Evolutionary conservation across 2,329 filamentous ascomycete species (phyloP), one percentile per base, ranked within the genome.

Genomic region (Capronia americana): DNA sequence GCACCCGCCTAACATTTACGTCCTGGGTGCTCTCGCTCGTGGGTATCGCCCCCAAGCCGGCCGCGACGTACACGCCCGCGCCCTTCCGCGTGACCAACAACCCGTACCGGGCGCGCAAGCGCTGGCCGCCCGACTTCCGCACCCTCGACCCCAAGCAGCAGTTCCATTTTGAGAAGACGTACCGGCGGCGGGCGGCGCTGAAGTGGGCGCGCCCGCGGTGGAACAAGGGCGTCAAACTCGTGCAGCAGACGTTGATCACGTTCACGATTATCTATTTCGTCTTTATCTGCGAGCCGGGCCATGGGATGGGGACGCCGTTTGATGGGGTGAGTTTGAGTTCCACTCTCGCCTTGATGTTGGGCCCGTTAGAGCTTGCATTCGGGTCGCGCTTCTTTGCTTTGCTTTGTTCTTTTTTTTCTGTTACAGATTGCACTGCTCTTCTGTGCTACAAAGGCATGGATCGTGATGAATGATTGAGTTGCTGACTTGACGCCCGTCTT

Each of bases 81-180:
- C 67, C 70, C n/a, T 70, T 73, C 61, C 71, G 64, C 55, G 66
- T 69, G 58, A 66, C 67, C 62, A 83, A 81, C 70, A 88, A 87
- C 71, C 85, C 84, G 24, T 88, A 85, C 78, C 82, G 80, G 69
- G 85, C 85, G 44, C 87, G 88, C 76, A 85, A 85, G 66, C 78
- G 80, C 76, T 90, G 88, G 88, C 88, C 88, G 50, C 88, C 88
- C 6, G 86, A 89, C 74, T 86, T 90, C 77, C 79, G 79, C 63
- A 83, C 86, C 69, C 80, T 90, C 57, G 86, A 87, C 1, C 80
- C 81, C n/a, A 88, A 86, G 74, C 86, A 90, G 73, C 86, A 90
- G 74, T 89, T 90, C 79, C 83, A 85, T n/a, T 83, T 90, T 56
- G 88, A 90, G 77, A 84, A 87, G 66, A 86, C 87, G 68, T 90